A percentile compares a stretch with the other conserved stretches of the same genome.
Evolutionary conservation across 1,284 basidiomycete genomes (phyloP).

Genomic region (Melampsora occidentalis): DNA sequence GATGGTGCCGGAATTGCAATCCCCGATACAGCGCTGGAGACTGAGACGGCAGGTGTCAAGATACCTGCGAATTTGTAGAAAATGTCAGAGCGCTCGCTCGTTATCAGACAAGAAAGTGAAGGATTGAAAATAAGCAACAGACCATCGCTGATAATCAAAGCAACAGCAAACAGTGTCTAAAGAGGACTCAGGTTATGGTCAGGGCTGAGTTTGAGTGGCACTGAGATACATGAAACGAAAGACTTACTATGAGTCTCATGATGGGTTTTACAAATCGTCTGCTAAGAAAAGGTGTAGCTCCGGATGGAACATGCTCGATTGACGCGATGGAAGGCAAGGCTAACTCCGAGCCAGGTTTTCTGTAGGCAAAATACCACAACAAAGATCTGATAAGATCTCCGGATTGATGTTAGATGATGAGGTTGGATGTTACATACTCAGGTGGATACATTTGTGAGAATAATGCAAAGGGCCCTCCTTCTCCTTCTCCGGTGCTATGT

Average conservation of each 20-base stretch:
- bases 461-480: conserved; percentile 42
- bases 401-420: not conserved
- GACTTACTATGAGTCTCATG: conserved; percentile 34
- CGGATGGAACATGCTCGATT: conserved; percentile 1
- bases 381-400: not conserved
- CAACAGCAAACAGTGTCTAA: conserved; percentile 41
- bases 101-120: not conserved
- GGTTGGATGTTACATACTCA: conserved; percentile 20
- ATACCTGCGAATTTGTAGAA: conserved; percentile 23
- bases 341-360: conserved; percentile 25
- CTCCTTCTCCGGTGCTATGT: conserved; percentile 38
- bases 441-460: conserved; percentile 42
- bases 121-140: conserved; percentile 6
- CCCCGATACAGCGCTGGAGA: conserved; percentile 66
- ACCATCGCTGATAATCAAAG: conserved; percentile 44
- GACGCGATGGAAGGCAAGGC: conserved; percentile 36
- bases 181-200: too few relatives aligned
- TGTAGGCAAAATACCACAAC: not conserved
- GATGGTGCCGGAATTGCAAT: conserved; percentile 63
- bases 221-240: too few relatives aligned
- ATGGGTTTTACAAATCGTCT: conserved; percentile 31
- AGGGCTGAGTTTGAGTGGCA: too few relatives aligned
- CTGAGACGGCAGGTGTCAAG: conserved; percentile 65
- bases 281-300: conserved; percentile 28
- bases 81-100: not conserved